These are phyloP conservation scores for Akanthomyces dipterigenus DNA, from an alignment of 2,329 filamentous ascomycete genomes.

Conservation along the genomic window DNA sequence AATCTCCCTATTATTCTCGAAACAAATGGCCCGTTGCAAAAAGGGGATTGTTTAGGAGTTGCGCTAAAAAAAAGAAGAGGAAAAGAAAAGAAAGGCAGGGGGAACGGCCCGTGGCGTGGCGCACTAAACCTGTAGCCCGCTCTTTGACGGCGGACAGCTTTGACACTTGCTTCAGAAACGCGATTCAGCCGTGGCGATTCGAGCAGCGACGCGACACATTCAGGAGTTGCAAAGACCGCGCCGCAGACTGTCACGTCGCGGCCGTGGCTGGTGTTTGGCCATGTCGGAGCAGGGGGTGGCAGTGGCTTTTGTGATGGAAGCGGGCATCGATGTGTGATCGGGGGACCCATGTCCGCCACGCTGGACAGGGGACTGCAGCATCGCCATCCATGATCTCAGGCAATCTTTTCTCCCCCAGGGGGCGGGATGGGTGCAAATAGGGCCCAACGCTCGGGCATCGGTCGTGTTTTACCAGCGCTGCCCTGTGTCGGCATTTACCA, in stretches of 20 bases:
- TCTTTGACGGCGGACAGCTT: background rate
- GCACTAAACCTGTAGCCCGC: background rate
- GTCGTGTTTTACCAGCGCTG: background rate
- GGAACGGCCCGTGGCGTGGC: background rate
- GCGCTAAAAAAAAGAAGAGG: background rate
- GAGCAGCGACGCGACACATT: background rate
- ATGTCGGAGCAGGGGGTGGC: background rate
- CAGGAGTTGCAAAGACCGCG: background rate
- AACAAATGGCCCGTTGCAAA: background rate
- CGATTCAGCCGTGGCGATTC: constrained; percentile 3
- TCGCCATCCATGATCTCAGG: background rate
- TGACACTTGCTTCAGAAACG: constrained; percentile 10
- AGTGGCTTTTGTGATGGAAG: background rate
- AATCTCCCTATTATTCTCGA: too few species aligned
- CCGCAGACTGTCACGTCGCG: background rate
- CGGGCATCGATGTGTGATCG: background rate
- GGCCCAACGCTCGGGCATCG: background rate
- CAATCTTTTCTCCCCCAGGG: too few species aligned
- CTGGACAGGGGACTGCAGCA: background rate
- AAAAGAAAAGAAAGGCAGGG: background rate
- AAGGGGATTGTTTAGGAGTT: background rate
- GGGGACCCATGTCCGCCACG: background rate
- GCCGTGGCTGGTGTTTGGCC: background rate
- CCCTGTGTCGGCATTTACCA: background rate
- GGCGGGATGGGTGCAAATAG: too few species aligned